Evolutionary conservation across 306 rosid species (phyloP).

Genomic region (Corylus heterophylla): DNA sequence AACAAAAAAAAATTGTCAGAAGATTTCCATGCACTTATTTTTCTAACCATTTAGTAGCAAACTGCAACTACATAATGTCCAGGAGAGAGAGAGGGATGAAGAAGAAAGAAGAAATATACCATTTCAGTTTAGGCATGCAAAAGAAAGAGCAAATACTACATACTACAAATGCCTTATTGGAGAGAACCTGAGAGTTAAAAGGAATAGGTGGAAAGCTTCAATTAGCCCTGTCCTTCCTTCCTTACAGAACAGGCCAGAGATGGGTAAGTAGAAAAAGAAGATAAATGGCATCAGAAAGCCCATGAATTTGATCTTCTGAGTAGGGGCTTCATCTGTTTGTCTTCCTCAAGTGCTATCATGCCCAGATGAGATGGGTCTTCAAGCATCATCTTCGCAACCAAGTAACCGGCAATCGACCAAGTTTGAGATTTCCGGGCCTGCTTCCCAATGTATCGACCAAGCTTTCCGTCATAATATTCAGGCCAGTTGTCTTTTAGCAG

Average conservation of each 20-base stretch:
- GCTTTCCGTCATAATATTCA: constrained; percentile 71
- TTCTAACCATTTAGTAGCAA: neutral
- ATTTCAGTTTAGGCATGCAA: neutral
- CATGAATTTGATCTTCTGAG: constrained; percentile 74
- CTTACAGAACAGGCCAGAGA: neutral
- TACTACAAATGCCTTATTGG: neutral
- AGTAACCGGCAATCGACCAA: constrained; percentile 76
- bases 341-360: constrained; percentile 66
- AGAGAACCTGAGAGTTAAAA: neutral
- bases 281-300: constrained; percentile 33
- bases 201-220: neutral
- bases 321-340: constrained; percentile 53
- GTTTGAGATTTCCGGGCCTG: constrained; percentile 77
- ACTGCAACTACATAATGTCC: neutral
- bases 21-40: neutral
- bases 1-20: neutral
- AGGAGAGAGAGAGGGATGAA: neutral
- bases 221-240: neutral
- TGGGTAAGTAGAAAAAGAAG: neutral
- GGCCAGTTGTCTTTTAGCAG: constrained; percentile 75
- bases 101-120: neutral
- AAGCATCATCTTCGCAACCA: constrained; percentile 75
- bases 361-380: constrained; percentile 79
- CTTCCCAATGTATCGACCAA: constrained; percentile 69
- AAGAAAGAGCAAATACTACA: neutral